Percentiles rank a stretch among this genome's conserved stretches.
phyloP scores from a whole-genome alignment of 306 rosid species.

The Ormosia semicastrata region DNA sequence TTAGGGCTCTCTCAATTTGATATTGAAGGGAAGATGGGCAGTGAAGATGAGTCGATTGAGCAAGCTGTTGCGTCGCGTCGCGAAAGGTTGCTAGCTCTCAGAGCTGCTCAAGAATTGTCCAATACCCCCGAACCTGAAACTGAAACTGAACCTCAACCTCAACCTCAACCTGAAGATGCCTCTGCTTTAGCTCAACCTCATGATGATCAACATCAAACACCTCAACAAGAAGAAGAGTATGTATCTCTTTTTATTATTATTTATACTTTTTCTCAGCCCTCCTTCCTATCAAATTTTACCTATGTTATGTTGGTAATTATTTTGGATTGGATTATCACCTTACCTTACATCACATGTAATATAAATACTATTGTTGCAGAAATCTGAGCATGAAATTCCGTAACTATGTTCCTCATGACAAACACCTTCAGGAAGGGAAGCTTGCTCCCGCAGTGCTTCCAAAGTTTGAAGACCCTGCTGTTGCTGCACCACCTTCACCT shows the following conservation, averaged over 20 bases:
- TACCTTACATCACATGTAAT: background rate
- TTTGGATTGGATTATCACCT: background rate
- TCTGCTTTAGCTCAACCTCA: too few relatives aligned
- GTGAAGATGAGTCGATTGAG: slow-evolving; percentile 66
- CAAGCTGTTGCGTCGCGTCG: slow-evolving; percentile 70
- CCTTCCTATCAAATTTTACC: too few relatives aligned
- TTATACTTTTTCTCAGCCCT: too few relatives aligned
- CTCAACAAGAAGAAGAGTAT: background rate
- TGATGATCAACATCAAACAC: too few relatives aligned
- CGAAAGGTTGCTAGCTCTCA: slow-evolving; percentile 76
- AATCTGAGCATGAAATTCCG: slow-evolving; percentile 75
- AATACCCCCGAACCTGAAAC: slow-evolving; percentile 47
- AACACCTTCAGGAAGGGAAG: slow-evolving; percentile 82
- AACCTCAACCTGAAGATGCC: slow-evolving; percentile 18
- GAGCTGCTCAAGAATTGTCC: slow-evolving; percentile 70
- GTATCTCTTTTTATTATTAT: too few relatives aligned
- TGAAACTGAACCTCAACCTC: slow-evolving; percentile 35
- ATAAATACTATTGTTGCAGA: slow-evolving; percentile 32
- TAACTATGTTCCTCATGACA: slow-evolving; percentile 93
- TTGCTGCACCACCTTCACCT: slow-evolving; percentile 57
- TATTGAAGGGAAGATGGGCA: slow-evolving; percentile 39
- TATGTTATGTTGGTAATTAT: too few relatives aligned
- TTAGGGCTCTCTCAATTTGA: background rate
- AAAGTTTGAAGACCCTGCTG: slow-evolving; percentile 86
- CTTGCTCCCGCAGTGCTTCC: slow-evolving; percentile 79